Conservation (phyloP, 192 early-diverging fungal genomes). For the Chytriomyces hyalinus region DNA sequence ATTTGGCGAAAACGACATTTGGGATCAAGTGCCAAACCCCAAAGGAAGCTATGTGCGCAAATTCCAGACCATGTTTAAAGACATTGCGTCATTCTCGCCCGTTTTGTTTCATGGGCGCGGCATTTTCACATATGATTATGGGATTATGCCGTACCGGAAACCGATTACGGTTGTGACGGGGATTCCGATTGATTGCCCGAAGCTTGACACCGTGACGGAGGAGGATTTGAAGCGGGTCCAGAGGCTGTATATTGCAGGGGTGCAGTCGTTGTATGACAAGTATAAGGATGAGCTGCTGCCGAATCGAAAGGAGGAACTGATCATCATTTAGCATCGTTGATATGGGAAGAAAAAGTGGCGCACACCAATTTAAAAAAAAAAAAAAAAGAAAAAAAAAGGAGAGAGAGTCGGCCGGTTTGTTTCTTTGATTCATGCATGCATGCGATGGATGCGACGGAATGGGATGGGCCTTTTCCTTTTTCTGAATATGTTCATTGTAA, state of each 20-base stretch:
- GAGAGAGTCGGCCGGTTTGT: too few relatives aligned
- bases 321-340: conserved; percentile 50
- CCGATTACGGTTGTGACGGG: conserved; percentile 38
- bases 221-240: conserved; percentile 67
- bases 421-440: too few relatives aligned
- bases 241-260: conserved; percentile 68
- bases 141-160: conserved; percentile 53
- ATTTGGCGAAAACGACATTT: conserved; percentile 95
- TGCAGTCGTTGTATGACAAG: conserved; percentile 64
- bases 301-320: conserved; percentile 66
- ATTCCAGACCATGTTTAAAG: conserved; percentile 75
- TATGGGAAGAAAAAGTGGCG: too few relatives aligned
- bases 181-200: conserved; percentile 58
- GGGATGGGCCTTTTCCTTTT: too few relatives aligned
- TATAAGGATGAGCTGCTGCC: conserved; percentile 76
- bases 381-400: too few relatives aligned
- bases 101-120: conserved; percentile 83
- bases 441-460: too few relatives aligned
- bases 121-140: conserved; percentile 80
- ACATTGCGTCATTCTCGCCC: conserved; percentile 44
- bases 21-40: conserved; percentile 76
- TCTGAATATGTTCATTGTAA: too few relatives aligned
- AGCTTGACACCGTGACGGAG: conserved; percentile 58
- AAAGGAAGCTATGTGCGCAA: conserved; percentile 66
- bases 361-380: too few relatives aligned